Percentiles rank a stretch among this genome's conserved stretches.
Conservation (phyloP, 139 green algal species). For the Chlorella sp. region DNA sequence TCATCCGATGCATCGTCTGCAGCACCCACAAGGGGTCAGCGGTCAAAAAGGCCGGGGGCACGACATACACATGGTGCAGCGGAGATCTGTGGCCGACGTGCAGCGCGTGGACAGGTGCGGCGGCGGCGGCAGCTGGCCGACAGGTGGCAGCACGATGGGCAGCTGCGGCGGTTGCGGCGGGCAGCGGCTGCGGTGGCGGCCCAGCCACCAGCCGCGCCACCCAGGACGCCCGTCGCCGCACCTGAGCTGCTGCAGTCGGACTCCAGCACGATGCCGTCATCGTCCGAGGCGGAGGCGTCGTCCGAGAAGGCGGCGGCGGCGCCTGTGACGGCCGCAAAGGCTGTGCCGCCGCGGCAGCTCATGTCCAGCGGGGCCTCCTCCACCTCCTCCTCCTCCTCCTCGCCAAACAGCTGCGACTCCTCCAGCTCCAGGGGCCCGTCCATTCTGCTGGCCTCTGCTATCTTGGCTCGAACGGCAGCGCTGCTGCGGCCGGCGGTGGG, state of each 20-base stretch:
- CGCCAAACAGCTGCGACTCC: constrained; percentile 36
- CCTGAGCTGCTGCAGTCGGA: constrained; percentile 28
- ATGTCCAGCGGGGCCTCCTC: constrained; percentile 7
- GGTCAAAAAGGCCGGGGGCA: too few species aligned
- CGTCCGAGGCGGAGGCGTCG: constrained; percentile 2
- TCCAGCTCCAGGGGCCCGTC: constrained; percentile 27
- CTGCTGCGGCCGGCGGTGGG: neutral
- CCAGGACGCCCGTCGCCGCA: neutral
- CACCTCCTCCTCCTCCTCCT: constrained; percentile 3
- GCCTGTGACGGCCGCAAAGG: neutral
- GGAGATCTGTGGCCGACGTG: neutral
- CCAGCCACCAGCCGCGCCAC: too few species aligned
- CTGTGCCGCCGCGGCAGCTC: neutral
- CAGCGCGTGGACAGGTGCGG: too few species aligned
- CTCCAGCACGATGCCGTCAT: constrained; percentile 29
- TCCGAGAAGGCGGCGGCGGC: neutral
- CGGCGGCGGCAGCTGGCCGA: too few species aligned
- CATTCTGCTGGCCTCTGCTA: neutral
- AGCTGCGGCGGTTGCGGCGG: too few species aligned
- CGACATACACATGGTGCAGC: too few species aligned
- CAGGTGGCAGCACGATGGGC: too few species aligned
- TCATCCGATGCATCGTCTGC: constrained; percentile 27
- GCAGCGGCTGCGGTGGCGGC: too few species aligned
- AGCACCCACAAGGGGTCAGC: neutral
- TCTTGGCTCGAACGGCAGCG: neutral